Percentiles rank a stretch among this genome's conserved stretches.
Conservation (phyloP, 805 yeast genomes). For the Candida yuanshanica region DNA sequence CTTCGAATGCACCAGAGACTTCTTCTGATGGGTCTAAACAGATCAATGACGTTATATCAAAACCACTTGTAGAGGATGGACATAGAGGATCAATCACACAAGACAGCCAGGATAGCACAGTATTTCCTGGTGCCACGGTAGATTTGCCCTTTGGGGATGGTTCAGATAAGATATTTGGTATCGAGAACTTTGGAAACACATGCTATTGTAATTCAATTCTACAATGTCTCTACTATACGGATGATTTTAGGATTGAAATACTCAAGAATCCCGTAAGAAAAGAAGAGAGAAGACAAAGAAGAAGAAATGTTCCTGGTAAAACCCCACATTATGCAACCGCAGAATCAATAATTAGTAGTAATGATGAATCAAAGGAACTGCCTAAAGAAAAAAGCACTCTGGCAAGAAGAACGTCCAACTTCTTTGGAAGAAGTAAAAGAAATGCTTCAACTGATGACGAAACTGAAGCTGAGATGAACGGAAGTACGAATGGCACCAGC, state of each 20-base stretch:
- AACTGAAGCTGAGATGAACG: background rate
- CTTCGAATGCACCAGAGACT: background rate
- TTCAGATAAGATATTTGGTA: conserved; percentile 63
- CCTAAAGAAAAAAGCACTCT: conserved; percentile 10
- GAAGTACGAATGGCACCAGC: background rate
- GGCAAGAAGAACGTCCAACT: conserved; percentile 24
- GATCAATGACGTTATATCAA: background rate
- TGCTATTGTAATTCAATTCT: conserved; percentile 92
- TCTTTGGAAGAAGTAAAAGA: conserved; percentile 23
- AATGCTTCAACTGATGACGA: conserved; percentile 12
- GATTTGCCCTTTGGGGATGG: conserved; percentile 60
- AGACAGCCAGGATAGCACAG: background rate
- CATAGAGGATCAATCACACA: background rate
- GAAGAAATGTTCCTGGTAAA: conserved; percentile 33
- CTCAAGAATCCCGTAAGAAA: conserved; percentile 41
- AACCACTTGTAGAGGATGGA: background rate
- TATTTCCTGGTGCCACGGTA: background rate
- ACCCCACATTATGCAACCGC: conserved; percentile 32
- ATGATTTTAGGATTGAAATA: conserved; percentile 56
- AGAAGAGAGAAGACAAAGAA: conserved; percentile 29
- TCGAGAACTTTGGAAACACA: conserved; percentile 85
- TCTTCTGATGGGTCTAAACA: background rate
- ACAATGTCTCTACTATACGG: conserved; percentile 78
- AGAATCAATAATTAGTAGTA: background rate
- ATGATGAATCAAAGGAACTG: conserved; percentile 10